Evolutionary conservation across 345 rosid species (phyloP).

Genomic region (Melaleuca alternifolia): DNA sequence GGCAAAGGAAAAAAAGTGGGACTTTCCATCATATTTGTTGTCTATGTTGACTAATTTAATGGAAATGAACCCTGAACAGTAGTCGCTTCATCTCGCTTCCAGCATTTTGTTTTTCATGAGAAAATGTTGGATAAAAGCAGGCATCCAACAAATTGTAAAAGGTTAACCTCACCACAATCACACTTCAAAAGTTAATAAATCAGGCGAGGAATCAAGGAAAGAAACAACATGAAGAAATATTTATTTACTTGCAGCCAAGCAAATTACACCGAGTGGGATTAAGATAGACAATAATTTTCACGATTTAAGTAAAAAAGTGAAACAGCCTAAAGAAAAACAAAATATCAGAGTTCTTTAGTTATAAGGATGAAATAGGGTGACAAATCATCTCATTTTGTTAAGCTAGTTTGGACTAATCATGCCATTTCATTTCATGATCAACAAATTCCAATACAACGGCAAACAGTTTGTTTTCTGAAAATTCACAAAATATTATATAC

Average conservation of each 20-base stretch:
- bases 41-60: background rate
- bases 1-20: too few species aligned
- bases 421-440: background rate
- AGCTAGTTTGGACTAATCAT: background rate
- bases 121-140: background rate
- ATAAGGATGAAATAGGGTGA: background rate
- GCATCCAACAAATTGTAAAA: too few species aligned
- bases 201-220: too few species aligned
- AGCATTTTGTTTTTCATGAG: background rate
- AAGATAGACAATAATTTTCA: background rate
- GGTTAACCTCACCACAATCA: too few species aligned
- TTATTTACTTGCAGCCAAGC: too few species aligned
- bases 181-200: too few species aligned
- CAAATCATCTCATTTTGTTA: background rate
- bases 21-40: background rate
- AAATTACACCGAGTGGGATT: too few species aligned
- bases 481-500: background rate
- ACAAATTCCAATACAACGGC: background rate
- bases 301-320: accelerated
- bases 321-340: background rate
- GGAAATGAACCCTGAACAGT: background rate
- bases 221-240: too few species aligned
- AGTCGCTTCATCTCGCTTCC: background rate
- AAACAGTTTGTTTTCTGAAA: background rate
- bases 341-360: background rate